phyloP scores from a whole-genome alignment of 768 basidiomycete species.

The Mrakia frigida region DNA sequence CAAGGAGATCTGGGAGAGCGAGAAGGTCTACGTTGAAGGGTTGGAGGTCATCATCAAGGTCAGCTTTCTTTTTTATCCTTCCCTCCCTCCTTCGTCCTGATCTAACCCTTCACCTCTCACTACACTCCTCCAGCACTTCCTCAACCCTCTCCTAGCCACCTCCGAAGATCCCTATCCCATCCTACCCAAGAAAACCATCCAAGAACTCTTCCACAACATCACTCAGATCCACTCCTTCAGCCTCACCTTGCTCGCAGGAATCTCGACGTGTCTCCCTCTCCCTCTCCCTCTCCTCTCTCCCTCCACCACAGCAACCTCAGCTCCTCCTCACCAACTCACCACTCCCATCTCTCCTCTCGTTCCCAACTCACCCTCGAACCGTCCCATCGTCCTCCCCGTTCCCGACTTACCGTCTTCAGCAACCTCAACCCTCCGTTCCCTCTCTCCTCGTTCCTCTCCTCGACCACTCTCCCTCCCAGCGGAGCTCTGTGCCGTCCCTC shows the following conservation, averaged over 20 bases:
- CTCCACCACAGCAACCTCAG: background rate
- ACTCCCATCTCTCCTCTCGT: background rate
- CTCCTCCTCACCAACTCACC: slow-evolving; percentile 43
- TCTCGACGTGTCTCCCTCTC: slow-evolving; percentile 66
- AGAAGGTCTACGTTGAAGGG: slow-evolving; percentile 72
- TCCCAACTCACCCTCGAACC: background rate
- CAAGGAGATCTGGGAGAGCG: slow-evolving; percentile 75
- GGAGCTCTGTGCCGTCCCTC: background rate
- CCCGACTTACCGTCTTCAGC: slow-evolving; percentile 46
- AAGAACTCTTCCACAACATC: slow-evolving; percentile 76
- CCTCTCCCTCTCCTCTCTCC: slow-evolving; percentile 48
- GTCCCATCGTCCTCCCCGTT: background rate
- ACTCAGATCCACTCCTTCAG: slow-evolving; percentile 61
- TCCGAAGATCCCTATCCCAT: slow-evolving; percentile 60
- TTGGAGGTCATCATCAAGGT: slow-evolving; percentile 78
- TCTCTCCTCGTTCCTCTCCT: background rate
- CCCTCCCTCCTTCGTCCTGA: slow-evolving; percentile 21
- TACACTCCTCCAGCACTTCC: slow-evolving; percentile 58
- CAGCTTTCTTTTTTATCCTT: slow-evolving; percentile 41
- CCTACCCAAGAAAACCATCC: slow-evolving; percentile 63
- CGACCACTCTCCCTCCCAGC: background rate
- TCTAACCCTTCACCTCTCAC: too few relatives aligned
- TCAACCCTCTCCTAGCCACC: slow-evolving; percentile 70
- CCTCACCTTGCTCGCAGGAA: slow-evolving; percentile 51
- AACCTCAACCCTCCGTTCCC: background rate